These are phyloP conservation scores for Orbilia oligospora DNA, from an alignment of 2,329 filamentous ascomycete species.

Conservation along the genomic window DNA sequence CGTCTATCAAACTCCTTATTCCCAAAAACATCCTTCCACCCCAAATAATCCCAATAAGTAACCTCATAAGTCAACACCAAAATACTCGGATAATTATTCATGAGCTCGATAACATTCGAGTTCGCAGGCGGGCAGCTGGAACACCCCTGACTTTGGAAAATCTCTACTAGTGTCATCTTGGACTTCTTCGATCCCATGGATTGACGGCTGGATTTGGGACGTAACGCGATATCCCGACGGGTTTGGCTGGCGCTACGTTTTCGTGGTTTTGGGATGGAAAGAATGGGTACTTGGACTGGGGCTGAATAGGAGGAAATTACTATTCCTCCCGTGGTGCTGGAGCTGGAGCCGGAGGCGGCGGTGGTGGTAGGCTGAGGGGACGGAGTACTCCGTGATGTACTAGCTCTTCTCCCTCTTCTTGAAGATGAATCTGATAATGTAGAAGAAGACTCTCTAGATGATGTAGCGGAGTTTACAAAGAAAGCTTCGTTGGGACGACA, in stretches of 20 bases:
- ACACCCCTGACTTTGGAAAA: slow-evolving; percentile 67
- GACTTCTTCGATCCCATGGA: slow-evolving; percentile 25
- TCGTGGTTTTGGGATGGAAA: slow-evolving; percentile 51
- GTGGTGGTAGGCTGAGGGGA: background rate
- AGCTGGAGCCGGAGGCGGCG: too few relatives aligned
- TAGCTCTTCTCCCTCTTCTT: slow-evolving; percentile 56
- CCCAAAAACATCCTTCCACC: slow-evolving; percentile 66
- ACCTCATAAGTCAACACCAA: slow-evolving; percentile 66
- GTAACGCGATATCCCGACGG: background rate
- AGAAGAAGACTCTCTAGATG: slow-evolving; percentile 65
- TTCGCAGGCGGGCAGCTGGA: slow-evolving; percentile 66
- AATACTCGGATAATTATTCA: slow-evolving; percentile 65
- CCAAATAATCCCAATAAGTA: slow-evolving; percentile 66
- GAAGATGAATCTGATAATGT: background rate
- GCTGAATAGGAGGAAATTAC: slow-evolving; percentile 61
- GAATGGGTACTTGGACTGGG: slow-evolving; percentile 50
- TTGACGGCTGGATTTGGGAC: slow-evolving; percentile 4
- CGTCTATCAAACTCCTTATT: slow-evolving; percentile 65
- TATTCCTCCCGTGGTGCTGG: slow-evolving; percentile 34
- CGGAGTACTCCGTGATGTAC: slow-evolving; percentile 64
- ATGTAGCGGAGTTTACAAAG: slow-evolving; percentile 61
- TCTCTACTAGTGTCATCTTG: slow-evolving; percentile 65
- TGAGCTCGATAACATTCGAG: slow-evolving; percentile 64
- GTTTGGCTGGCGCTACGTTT: slow-evolving; percentile 28
- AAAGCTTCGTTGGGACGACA: slow-evolving; percentile 55